These are phyloP conservation scores for Lepidium aucheri DNA, from an alignment of 345 rosid genomes.

Conservation along the genomic window DNA sequence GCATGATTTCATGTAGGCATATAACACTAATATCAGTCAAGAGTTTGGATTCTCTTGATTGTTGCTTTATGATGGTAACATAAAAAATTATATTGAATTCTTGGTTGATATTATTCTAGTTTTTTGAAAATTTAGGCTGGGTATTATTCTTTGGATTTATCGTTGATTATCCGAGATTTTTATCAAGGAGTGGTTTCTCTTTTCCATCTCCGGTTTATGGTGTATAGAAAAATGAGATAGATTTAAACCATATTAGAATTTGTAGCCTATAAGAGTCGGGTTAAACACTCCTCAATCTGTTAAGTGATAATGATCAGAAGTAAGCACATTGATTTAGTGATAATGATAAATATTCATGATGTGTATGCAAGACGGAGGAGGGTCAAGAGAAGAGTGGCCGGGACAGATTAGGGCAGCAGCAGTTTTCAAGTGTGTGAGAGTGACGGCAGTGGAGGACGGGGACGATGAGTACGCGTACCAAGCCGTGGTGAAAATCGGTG, in stretches of 20 bases:
- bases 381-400: conserved; percentile 59
- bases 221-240: neutral
- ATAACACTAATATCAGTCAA: neutral
- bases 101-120: too few relatives aligned
- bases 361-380: conserved; percentile 35
- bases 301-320: neutral
- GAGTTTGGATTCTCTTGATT: too few relatives aligned
- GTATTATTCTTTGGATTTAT: neutral
- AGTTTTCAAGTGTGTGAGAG: conserved; percentile 89
- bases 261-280: neutral
- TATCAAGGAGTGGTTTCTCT: neutral
- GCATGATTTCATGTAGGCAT: conserved; percentile 9
- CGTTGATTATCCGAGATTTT: neutral
- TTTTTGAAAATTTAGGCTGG: too few relatives aligned
- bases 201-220: neutral
- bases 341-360: neutral
- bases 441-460: conserved; percentile 87
- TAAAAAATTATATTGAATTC: too few relatives aligned
- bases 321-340: neutral
- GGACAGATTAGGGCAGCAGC: conserved; percentile 83
- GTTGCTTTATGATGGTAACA: too few relatives aligned
- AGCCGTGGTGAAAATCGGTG: conserved; percentile 82
- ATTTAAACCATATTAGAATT: neutral
- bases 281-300: neutral
- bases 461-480: conserved; percentile 91